These are phyloP conservation scores for Phytopythium kandeliae DNA, from an alignment of 352 stramenopile genomes.

Conservation along the genomic window DNA sequence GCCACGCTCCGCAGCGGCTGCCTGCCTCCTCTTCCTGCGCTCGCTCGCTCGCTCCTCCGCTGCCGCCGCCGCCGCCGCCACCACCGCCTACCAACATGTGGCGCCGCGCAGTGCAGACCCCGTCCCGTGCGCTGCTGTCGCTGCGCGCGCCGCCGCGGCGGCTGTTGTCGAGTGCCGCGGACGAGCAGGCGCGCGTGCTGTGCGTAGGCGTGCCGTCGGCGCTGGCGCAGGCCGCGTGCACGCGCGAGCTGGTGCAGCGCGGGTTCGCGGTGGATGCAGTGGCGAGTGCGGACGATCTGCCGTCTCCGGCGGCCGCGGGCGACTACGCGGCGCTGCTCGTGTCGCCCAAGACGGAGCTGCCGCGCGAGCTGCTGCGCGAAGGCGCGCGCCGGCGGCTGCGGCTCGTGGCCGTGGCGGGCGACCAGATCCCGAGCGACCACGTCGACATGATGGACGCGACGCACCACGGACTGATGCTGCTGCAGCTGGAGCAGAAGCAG, in stretches of 20 bases:
- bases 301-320: conserved; percentile 19
- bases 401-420: conserved; percentile 49
- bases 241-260: conserved; percentile 67
- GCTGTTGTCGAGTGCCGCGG: conserved; percentile 11
- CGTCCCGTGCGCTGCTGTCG: neutral
- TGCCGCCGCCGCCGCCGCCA: neutral
- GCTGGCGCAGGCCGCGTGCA: conserved; percentile 42
- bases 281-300: conserved; percentile 20
- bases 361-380: conserved; percentile 29
- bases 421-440: conserved; percentile 48
- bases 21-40: no score
- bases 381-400: conserved; percentile 42
- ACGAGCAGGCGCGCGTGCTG: conserved; percentile 37
- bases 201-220: conserved; percentile 53
- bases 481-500: conserved; percentile 75
- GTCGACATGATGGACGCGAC: conserved; percentile 76
- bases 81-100: conserved; percentile 1
- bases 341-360: conserved; percentile 37
- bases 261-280: conserved; percentile 59
- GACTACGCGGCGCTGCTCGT: conserved; percentile 66
- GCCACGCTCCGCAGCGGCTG: no score
- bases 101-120: neutral
- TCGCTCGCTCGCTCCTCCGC: neutral
- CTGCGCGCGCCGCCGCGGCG: conserved; percentile 4
- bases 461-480: conserved; percentile 63